Conservation (phyloP, 768 basidiomycete genomes). For the Tulasnella sp. region DNA sequence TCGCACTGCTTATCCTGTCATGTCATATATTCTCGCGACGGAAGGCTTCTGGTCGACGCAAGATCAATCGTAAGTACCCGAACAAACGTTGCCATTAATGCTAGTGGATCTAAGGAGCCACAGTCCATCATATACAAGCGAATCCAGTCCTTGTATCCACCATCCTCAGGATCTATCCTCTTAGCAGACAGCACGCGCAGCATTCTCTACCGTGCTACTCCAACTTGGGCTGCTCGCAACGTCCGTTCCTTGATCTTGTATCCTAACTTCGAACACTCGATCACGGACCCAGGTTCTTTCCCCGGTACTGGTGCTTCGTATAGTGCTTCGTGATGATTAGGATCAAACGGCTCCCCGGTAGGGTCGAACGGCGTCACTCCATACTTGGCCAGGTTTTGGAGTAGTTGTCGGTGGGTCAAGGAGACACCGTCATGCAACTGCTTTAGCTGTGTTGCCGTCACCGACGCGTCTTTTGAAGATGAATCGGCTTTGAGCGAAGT, state of each 20-base stretch:
- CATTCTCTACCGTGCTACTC: constrained; percentile 49
- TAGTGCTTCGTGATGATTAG: constrained; percentile 88
- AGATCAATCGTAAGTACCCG: too few species aligned
- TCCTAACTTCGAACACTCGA: constrained; percentile 83
- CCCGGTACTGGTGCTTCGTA: constrained; percentile 85
- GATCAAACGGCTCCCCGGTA: constrained; percentile 86
- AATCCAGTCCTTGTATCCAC: too few species aligned
- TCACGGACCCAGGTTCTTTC: constrained; percentile 78
- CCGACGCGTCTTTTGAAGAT: background rate
- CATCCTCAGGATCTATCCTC: too few species aligned
- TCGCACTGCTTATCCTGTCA: too few species aligned
- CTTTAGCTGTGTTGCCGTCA: constrained; percentile 4
- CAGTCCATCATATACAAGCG: too few species aligned
- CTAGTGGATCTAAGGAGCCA: too few species aligned
- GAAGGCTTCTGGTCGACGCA: too few species aligned
- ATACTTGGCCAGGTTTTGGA: constrained; percentile 84
- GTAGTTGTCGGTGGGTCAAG: constrained; percentile 80
- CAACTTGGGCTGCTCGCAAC: constrained; percentile 90
- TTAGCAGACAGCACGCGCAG: too few species aligned
- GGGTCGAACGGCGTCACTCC: constrained; percentile 89
- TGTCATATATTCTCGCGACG: too few species aligned
- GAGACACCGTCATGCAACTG: constrained; percentile 72
- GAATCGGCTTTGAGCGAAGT: constrained; percentile 14
- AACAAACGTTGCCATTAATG: too few species aligned
- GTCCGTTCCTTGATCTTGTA: constrained; percentile 93